Conservation (phyloP, 176 grass and related monocot genomes). For the Phoenix dactylifera region DNA sequence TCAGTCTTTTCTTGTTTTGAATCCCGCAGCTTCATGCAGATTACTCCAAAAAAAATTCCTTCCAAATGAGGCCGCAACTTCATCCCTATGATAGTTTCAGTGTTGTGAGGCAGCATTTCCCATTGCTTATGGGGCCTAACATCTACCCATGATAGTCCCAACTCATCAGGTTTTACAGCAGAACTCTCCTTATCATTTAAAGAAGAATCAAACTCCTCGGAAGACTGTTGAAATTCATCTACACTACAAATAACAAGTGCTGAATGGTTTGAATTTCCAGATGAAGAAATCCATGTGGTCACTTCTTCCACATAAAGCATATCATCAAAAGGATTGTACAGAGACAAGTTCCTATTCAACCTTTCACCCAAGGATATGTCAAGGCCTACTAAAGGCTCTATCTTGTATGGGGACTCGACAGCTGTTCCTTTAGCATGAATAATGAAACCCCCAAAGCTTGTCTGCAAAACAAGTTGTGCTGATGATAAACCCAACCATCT, state of each 20-base stretch:
- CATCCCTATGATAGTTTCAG: constrained; percentile 42
- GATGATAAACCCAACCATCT: constrained; percentile 57
- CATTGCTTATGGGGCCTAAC: constrained; percentile 64
- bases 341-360: constrained; percentile 62
- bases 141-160: constrained; percentile 37
- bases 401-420: constrained; percentile 53
- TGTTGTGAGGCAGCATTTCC: constrained; percentile 51
- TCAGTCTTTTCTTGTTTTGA: constrained; percentile 25
- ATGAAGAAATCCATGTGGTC: constrained; percentile 62
- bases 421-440: constrained; percentile 72
- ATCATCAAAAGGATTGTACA: constrained; percentile 78
- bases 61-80: constrained; percentile 46
- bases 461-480: constrained; percentile 79
- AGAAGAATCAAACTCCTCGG: constrained; percentile 25
- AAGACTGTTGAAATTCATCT: constrained; percentile 22
- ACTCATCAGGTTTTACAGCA: constrained; percentile 30
- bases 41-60: constrained; percentile 70
- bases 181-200: constrained; percentile 40
- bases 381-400: constrained; percentile 54
- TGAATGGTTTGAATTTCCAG: constrained; percentile 45
- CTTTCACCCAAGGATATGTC: constrained; percentile 35
- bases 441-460: constrained; percentile 81
- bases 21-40: constrained; percentile 67
- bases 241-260: constrained; percentile 64
- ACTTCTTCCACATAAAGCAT: constrained; percentile 65